Evolutionary conservation across 23 red algal species (phyloP), one percentile per base, ranked within the genome.

Genomic region (Gracilariopsis chorda): DNA sequence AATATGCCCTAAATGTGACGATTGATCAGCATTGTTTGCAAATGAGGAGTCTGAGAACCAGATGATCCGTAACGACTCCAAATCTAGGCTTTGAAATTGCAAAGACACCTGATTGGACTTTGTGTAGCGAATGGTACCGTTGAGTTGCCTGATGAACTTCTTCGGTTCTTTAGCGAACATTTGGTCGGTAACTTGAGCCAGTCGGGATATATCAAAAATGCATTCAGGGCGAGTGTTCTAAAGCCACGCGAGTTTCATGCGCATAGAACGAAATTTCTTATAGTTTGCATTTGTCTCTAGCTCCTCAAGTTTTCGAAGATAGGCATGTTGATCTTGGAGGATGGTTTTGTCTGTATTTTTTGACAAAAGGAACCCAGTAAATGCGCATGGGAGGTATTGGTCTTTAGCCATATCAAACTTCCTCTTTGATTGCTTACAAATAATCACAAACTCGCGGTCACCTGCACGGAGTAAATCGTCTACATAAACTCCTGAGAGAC

Each of bases 171-270:
- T 17, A 19, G 0, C 17, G 1, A 83, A 83, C 78, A 21, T 28
- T 13, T 58, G 24, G 16, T 19, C 78, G 0, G 78, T 83, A 12
- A 83, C 51, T 36, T 83, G 78, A 14, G 78, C 36, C 53, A 63
- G 28, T 30, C 63, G 78, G n/a, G 78, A 63, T 16, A 83, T 33
- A 12, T 83, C 51, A 1, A 67, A 83, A 17, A 62, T 24, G 14
- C 0, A 63, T 19, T 83, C 0, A n/a, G 78, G 78, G 23, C 78
- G 48, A 20, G 53, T 83, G 63, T 83, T 19, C 28, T 48, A 59
- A 83, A 83, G 78, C 78, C 78, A 83, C 14, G 51, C 78, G n/a
- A 83, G 78, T 63, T 83, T 62, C 78, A 83, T 83, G 13, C 1
- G 78, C 12, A 63, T 25, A 20, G 78, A 83, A 12, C n/a, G n/a